Base-by-base conservation (phyloP, 371 early-diverging fungal genomes). In the Mucor circinelloides region DNA sequence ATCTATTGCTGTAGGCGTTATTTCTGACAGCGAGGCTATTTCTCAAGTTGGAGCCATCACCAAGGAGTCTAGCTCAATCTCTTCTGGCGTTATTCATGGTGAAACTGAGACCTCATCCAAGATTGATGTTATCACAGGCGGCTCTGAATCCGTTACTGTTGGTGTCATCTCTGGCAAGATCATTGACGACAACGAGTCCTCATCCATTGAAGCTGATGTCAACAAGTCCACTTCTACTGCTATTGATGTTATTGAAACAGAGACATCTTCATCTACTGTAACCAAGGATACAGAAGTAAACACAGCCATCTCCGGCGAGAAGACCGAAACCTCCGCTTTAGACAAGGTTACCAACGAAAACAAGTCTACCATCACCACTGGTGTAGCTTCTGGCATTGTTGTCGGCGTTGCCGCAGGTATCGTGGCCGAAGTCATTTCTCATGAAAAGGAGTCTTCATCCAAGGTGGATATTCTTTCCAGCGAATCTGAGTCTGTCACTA, bases 171-270 rank as follows among this genome's bases (percentile, higher is more conserved):
- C 34, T 46, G 57, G 56, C 5, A 31, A 42, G 17, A 42, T 58
- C 38, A 58, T 50, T 38, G 59, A 46, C 31, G 48, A 56, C 10
- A 67, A 67, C 57, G 60, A 67, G 17, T 23, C 30, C 30, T 57
- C 61, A 23, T 56, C 55, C n/a, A 57, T 56, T 25, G 28, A 60
- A 28, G 36, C 38, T 1, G 48, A 66, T 2, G 10, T 27, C 19
- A 54, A 19, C 21, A 23, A 52, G 30, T 38, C 48, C 27, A 52
- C 36, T 13, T 31, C 32, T 13, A 34, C 12, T 0, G 15, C 60
- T 13, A 27, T 25, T 42, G 31, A 44, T 31, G 64, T 44, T 31
- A 30, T 25, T 28, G 66, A n/a, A 23, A 66, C 8, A 36, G 27
- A 28, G 7, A 15, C 38, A 40, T 36, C 52, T n/a, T 32, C 21